These are phyloP conservation scores for Quercus ilex DNA, from an alignment of 306 rosid genomes.

Conservation along the genomic window DNA sequence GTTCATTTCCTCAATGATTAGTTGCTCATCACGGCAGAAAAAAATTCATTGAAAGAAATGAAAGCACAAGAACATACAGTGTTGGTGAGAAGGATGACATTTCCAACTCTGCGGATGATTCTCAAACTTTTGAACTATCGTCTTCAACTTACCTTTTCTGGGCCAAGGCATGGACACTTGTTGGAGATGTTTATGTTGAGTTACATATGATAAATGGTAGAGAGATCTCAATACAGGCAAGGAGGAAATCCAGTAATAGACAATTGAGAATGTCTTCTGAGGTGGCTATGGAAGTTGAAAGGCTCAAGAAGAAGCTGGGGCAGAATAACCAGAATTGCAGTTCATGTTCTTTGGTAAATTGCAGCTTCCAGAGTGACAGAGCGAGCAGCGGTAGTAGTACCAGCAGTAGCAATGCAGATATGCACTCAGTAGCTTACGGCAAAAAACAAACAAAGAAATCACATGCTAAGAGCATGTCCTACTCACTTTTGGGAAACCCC, in stretches of 20 bases:
- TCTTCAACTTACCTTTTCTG: constrained; percentile 81
- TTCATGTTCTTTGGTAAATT: constrained; percentile 84
- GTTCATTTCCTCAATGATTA: constrained; percentile 82
- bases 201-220: constrained; percentile 52
- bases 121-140: constrained; percentile 49
- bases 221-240: constrained; percentile 41
- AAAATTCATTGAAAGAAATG: constrained; percentile 38
- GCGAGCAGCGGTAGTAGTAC: constrained; percentile 97
- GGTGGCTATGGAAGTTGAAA: constrained; percentile 91
- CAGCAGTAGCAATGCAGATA: constrained; percentile 63
- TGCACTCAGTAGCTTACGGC: constrained; percentile 31
- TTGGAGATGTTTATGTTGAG: constrained; percentile 85
- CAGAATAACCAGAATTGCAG: constrained; percentile 66
- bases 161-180: constrained; percentile 91
- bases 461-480: constrained; percentile 36
- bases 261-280: constrained; percentile 85
- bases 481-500: constrained; percentile 40
- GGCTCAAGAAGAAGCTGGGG: constrained; percentile 83
- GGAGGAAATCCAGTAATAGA: constrained; percentile 44
- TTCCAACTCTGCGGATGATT: constrained; percentile 29
- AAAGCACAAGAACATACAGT: constrained; percentile 27
- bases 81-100: constrained; percentile 34
- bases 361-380: constrained; percentile 95
- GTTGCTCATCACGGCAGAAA: constrained; percentile 38
- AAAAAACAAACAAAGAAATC: constrained; percentile 58